These are phyloP conservation scores for Olyra latifolia DNA, from an alignment of 176 grass and related monocot genomes.

Conservation along the genomic window DNA sequence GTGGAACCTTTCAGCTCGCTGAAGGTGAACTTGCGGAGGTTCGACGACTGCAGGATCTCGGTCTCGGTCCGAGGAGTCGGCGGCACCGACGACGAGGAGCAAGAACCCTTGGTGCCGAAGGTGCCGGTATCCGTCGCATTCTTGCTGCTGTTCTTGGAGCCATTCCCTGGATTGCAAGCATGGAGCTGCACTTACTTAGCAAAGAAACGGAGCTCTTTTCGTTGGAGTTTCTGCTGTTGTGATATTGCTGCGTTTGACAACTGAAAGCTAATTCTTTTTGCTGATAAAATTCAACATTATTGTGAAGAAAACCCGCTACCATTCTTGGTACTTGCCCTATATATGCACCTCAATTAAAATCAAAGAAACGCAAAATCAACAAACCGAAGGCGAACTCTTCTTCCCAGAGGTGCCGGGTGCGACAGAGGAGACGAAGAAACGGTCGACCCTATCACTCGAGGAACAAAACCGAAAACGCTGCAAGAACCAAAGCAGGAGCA, in stretches of 20 bases:
- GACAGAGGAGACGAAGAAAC: slow-evolving; percentile 10
- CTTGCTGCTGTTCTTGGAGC: slow-evolving; percentile 63
- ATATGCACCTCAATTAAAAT: slow-evolving; percentile 15
- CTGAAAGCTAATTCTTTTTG: not conserved
- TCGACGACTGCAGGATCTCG: slow-evolving; percentile 81
- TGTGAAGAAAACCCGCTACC: not conserved
- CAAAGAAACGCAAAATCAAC: not conserved
- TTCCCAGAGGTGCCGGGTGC: not conserved
- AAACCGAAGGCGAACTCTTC: not conserved
- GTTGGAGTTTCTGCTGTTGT: not conserved
- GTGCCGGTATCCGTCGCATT: slow-evolving; percentile 40
- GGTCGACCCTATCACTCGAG: not conserved
- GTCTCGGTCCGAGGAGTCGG: slow-evolving; percentile 63
- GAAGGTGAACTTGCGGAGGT: slow-evolving; percentile 75
- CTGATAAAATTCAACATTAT: not conserved
- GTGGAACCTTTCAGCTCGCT: slow-evolving; percentile 73
- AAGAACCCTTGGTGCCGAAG: slow-evolving; percentile 56
- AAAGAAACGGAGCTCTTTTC: not conserved
- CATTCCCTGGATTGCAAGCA: slow-evolving; percentile 48
- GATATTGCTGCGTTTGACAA: not conserved
- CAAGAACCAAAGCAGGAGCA: slow-evolving; percentile 16
- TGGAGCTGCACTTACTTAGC: not conserved
- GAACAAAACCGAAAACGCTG: not conserved
- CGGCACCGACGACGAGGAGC: slow-evolving; percentile 57
- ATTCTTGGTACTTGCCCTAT: not conserved